Conservation (phyloP, 1,139 yeast genomes). For the Yamadazyma blattariae region DNA sequence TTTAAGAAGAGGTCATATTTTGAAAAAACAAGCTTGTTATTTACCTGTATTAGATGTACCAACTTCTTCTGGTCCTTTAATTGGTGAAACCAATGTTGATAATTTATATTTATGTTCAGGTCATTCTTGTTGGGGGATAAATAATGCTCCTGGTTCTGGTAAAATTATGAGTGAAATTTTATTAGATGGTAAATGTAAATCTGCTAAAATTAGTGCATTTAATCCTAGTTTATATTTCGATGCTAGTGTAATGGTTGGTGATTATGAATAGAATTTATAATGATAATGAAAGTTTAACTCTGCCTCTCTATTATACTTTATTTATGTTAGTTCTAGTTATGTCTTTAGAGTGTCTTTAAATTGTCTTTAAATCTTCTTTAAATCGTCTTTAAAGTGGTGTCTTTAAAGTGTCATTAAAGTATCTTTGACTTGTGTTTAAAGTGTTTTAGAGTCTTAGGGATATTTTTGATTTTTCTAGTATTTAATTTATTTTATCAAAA, state of each 20-base stretch:
- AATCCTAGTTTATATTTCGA: slow-evolving; percentile 87
- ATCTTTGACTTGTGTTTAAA: no score
- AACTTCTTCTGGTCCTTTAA: slow-evolving; percentile 86
- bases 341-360: no score
- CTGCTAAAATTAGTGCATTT: slow-evolving; percentile 77
- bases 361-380: no score
- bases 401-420: no score
- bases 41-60: slow-evolving; percentile 93
- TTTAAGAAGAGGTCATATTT: slow-evolving; percentile 69
- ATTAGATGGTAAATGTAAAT: slow-evolving; percentile 76
- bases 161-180: slow-evolving; percentile 84
- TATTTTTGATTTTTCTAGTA: no score
- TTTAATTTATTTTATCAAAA: no score
- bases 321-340: not conserved
- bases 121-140: slow-evolving; percentile 98
- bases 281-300: not conserved
- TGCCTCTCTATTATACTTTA: not conserved
- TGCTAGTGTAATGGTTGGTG: slow-evolving; percentile 52
- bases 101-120: slow-evolving; percentile 84
- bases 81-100: slow-evolving; percentile 87
- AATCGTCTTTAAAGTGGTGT: no score
- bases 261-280: slow-evolving; percentile 19
- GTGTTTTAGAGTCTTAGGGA: no score
- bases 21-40: slow-evolving; percentile 91
- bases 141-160: slow-evolving; percentile 97